Base-by-base conservation (phyloP, 116 monocot species). In the Iris pallida region DNA sequence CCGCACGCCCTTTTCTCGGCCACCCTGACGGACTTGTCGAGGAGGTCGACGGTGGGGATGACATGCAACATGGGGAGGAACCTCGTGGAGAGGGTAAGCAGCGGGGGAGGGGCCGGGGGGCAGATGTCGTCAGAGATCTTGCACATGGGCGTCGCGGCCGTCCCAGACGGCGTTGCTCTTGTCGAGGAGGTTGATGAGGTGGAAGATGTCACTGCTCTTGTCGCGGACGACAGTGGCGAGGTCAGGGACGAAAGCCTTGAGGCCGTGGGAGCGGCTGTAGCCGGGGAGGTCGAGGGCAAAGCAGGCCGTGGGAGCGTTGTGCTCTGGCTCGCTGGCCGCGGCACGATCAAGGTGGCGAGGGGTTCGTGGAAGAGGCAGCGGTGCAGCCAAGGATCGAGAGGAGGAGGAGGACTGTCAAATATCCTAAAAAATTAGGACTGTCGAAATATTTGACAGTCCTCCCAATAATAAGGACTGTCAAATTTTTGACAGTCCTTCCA, bases 131-230 rank as follows among this genome's bases (percentile, higher is more conserved):
- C 94, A 4, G 90, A 72, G 63, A 94, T 90, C 70, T 79, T 73
- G 75, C 90, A 90, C 94, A 94, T 94, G 11, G 94, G 85, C 0
- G 88, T 90, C 12, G 80, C 85, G 88, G 42, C 94, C 90, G 42
- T 30, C n/a, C 84, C 83, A 88, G 10, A 16, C 11, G 40, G 6
- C 7, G 45, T 7, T 8, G 7, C 41, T 42, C 13, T 55, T 55
- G 8, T 40, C 45, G 17, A 11, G 70, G 71, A 94, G 87, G 62
- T 94, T 87, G 75, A 94, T 64, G 40, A 90, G 71, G 7, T 85
- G 82, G 70, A 83, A 84, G 57, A 90, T 14, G 42, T 90, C 94
- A 4, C 79, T 90, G 53, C 95, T 88, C 91, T 90, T 90, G 80
- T 87, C 78, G 3, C 20, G 16, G 30, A 69, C 14, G 58, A 80